Conservation (phyloP, 148 eudicot genomes). For the Nepenthes mirabilis region DNA sequence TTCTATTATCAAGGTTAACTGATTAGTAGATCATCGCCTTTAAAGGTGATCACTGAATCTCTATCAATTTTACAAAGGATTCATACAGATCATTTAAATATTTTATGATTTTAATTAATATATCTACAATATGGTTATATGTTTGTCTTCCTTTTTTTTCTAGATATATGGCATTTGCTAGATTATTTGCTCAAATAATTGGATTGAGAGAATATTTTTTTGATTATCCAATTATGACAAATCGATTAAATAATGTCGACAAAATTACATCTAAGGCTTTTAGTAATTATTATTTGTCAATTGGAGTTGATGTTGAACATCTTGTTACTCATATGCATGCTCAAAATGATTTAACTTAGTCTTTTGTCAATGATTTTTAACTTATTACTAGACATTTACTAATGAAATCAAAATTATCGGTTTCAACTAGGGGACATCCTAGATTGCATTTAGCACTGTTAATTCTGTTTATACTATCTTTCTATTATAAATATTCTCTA, state of each 20-base stretch:
- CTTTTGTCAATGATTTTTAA: background rate
- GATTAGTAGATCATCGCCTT: too few relatives aligned
- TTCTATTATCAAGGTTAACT: too few relatives aligned
- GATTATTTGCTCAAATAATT: slow-evolving; percentile 2
- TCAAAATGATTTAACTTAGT: background rate
- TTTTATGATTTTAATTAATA: too few relatives aligned
- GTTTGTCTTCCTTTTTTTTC: background rate
- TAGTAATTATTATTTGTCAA: background rate
- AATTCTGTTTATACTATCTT: background rate
- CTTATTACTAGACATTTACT: background rate
- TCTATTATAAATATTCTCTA: background rate
- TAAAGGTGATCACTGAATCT: background rate
- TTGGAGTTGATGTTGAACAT: background rate
- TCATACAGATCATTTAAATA: too few relatives aligned
- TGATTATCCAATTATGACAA: slow-evolving; percentile 3
- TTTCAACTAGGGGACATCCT: slow-evolving; percentile 1
- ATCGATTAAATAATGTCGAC: background rate
- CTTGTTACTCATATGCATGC: background rate
- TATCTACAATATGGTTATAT: too few relatives aligned
- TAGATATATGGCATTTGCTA: background rate
- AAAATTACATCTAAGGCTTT: background rate
- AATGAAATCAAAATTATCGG: background rate
- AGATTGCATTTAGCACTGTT: background rate
- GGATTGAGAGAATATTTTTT: slow-evolving; percentile 2
- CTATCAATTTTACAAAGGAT: too few relatives aligned